Evolutionary conservation across 495 filamentous ascomycete species (phyloP), one percentile per base, ranked within the genome.

Genomic region (Penicillium coffeae): DNA sequence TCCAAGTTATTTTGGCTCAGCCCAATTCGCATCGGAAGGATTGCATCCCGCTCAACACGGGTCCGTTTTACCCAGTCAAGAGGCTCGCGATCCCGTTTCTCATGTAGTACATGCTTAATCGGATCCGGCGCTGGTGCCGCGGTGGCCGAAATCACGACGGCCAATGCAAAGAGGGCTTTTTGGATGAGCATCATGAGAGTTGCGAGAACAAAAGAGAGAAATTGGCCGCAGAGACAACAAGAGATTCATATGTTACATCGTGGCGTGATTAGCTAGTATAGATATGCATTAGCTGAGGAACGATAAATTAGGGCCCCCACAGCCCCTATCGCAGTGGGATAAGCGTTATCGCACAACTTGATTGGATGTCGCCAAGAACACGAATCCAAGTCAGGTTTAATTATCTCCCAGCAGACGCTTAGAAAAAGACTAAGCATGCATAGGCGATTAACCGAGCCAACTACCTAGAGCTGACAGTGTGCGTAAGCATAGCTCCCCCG

Each of bases 21-120:
- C 19, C 63, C 63, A 50, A 66, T 66, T 8, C 63, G 63, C 18
- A 66, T 52, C 8, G 63, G 63, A 21, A 66, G 33, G 9, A 62
- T 48, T 5, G 59, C 54, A 57, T 58, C 42, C 2, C 52, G 42
- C 21, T 66, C 59, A 27, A 68, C 54, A 10, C 65, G 60, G 25
- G 48, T 46, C n/a, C 58, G 52, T 47, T 65, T 64, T 16, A 65
- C 58, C 68, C 63, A 72, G 38, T 70, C 66, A 19, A 51, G 47
- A 6, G 58, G 37, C 3, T 50, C 52, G 15, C 36, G 21, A 9
- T 53, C 38, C 16, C 70, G 62, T 51, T 70, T 66, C 46, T 73
- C 70, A 43, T 73, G 70, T 32, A 73, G 47, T 18, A 69, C 66
- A 67, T 73, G 68, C 38, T 64, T 70, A 33, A 56, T n/a, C n/a